These are phyloP conservation scores for Lipomyces sp. DNA, from an alignment of 805 yeast species.

Conservation along the genomic window DNA sequence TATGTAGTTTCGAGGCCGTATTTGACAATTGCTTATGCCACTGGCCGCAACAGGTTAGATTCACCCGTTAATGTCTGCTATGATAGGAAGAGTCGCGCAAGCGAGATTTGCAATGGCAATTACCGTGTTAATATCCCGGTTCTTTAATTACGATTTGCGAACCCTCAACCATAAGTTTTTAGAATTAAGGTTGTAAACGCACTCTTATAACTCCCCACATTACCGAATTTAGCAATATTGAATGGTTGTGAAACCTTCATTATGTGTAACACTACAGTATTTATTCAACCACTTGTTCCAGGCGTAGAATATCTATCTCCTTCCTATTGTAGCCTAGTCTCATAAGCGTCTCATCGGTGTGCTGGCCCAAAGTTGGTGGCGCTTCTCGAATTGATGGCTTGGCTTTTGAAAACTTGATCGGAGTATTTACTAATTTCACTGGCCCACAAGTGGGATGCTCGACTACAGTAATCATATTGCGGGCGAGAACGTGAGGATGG, in stretches of 20 bases:
- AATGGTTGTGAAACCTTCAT: too few species aligned
- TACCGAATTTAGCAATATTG: too few species aligned
- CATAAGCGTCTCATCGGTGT: constrained; percentile 45
- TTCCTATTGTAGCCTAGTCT: constrained; percentile 30
- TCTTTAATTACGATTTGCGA: too few species aligned
- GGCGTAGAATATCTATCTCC: constrained; percentile 39
- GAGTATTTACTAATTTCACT: constrained; percentile 47
- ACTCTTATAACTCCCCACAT: too few species aligned
- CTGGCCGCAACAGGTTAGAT: background rate
- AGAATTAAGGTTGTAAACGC: too few species aligned
- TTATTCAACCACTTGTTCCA: constrained; percentile 42
- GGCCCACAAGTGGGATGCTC: constrained; percentile 48
- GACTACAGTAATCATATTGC: constrained; percentile 47
- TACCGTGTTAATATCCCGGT: too few species aligned
- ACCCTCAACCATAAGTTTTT: too few species aligned
- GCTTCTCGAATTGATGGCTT: constrained; percentile 45
- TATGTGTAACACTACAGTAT: background rate
- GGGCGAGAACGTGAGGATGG: constrained; percentile 47
- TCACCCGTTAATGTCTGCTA: background rate
- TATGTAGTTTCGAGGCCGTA: background rate
- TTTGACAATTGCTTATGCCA: background rate
- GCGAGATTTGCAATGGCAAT: background rate
- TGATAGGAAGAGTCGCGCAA: background rate
- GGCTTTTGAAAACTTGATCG: constrained; percentile 49
- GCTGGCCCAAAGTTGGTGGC: constrained; percentile 51